These are phyloP conservation scores for Blastocystis sp. DNA, from an alignment of 352 stramenopile species.

Conservation along the genomic window DNA sequence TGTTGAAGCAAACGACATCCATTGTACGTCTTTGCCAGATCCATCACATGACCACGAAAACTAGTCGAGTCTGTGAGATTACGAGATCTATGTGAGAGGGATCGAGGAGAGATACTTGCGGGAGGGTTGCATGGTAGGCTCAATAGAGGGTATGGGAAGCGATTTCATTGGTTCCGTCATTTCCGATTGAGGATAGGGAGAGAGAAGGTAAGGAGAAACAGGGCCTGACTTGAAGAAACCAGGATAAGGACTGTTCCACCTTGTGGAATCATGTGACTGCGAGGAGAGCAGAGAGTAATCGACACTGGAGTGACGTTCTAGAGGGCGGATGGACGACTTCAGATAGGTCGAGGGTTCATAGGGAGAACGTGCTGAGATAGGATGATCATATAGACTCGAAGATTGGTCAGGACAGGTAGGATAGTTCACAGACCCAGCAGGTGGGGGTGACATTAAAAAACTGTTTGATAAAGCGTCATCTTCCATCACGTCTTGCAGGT, in stretches of 20 bases:
- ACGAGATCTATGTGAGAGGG: neutral
- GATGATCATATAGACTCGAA: neutral
- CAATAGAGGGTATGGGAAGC: neutral
- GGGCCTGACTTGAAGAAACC: neutral
- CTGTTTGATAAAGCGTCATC: neutral
- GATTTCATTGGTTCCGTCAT: neutral
- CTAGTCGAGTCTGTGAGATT: neutral
- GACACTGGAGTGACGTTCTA: neutral
- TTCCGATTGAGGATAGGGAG: neutral
- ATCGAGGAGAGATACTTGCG: neutral
- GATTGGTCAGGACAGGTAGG: neutral
- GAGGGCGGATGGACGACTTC: neutral
- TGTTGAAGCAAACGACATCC: constrained; percentile 90
- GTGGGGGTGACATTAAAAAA: neutral
- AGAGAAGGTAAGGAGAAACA: neutral
- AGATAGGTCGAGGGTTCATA: neutral
- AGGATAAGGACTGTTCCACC: neutral
- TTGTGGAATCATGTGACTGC: neutral
- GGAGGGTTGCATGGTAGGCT: neutral
- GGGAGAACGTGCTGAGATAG: neutral
- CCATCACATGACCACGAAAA: constrained; percentile 45
- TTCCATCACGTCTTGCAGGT: neutral
- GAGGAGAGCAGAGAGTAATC: neutral
- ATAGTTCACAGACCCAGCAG: neutral
- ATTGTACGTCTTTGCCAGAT: constrained; percentile 85